phyloP scores from a whole-genome alignment of 768 basidiomycete genomes.

The Pulveroboletus sp. region DNA sequence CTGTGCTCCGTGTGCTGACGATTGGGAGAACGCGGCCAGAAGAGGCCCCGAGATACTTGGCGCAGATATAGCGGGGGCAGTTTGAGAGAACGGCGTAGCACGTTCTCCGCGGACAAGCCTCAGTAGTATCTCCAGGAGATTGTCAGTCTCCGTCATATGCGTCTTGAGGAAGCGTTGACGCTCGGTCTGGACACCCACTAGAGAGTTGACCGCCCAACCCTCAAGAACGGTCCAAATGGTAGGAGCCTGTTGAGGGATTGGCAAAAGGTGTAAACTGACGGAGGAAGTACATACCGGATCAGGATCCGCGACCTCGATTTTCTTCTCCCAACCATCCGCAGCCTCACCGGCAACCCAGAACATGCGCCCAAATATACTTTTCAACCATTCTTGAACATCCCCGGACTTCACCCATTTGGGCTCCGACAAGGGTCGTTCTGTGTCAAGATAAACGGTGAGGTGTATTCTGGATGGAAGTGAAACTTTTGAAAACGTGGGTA shows the following conservation, averaged over 20 bases:
- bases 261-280: background rate
- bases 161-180: constrained; percentile 86
- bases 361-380: constrained; percentile 82
- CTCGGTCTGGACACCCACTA: constrained; percentile 66
- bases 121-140: constrained; percentile 88
- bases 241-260: constrained; percentile 56
- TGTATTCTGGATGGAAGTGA: constrained; percentile 50
- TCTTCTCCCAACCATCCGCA: constrained; percentile 91
- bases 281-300: constrained; percentile 71
- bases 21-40: constrained; percentile 62
- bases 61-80: constrained; percentile 54
- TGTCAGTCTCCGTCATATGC: constrained; percentile 80
- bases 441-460: constrained; percentile 80
- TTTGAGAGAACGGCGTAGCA: constrained; percentile 63
- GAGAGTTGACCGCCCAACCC: constrained; percentile 83
- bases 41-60: constrained; percentile 66
- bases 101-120: constrained; percentile 89
- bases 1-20: constrained; percentile 76
- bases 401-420: constrained; percentile 97
- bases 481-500: constrained; percentile 68
- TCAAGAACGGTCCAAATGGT: constrained; percentile 90
- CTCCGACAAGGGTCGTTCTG: constrained; percentile 82
- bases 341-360: constrained; percentile 82
- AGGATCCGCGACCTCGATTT: constrained; percentile 87
- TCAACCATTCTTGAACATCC: constrained; percentile 90